These are phyloP conservation scores for Leptoxyphium fumago DNA, from an alignment of 2,329 filamentous ascomycete genomes.

Conservation along the genomic window DNA sequence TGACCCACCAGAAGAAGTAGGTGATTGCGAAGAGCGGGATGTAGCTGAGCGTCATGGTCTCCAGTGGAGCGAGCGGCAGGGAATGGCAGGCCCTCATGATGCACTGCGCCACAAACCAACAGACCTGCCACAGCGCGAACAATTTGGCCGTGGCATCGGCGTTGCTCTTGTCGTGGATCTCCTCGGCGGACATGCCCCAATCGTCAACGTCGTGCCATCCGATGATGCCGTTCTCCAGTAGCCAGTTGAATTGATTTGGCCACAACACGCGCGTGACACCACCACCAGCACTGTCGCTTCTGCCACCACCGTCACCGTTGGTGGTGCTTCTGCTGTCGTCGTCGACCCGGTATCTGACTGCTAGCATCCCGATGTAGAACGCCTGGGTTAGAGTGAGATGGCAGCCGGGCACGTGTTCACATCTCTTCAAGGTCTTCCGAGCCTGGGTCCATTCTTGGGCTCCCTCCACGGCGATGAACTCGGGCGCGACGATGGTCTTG, in stretches of 20 bases:
- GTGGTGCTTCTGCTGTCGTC: slow-evolving; percentile 5
- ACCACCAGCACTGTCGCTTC: too few relatives aligned
- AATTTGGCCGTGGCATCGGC: slow-evolving; percentile 20
- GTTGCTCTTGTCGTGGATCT: slow-evolving; percentile 21
- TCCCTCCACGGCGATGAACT: slow-evolving; percentile 21
- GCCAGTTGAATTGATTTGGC: slow-evolving; percentile 21
- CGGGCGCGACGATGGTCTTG: slow-evolving; percentile 21
- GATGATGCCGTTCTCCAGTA: slow-evolving; percentile 16
- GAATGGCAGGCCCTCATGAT: slow-evolving; percentile 18
- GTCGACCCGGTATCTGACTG: slow-evolving; percentile 16
- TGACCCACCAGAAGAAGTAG: slow-evolving; percentile 24
- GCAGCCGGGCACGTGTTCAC: slow-evolving; percentile 11
- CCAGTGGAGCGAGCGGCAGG: slow-evolving; percentile 21
- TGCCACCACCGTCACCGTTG: too few relatives aligned
- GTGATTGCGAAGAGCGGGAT: slow-evolving; percentile 22
- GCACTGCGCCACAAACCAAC: slow-evolving; percentile 20
- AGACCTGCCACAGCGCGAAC: slow-evolving; percentile 16
- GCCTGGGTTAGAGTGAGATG: slow-evolving; percentile 17
- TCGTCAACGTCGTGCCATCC: slow-evolving; percentile 14
- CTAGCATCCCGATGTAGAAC: slow-evolving; percentile 23
- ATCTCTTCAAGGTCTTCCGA: slow-evolving; percentile 15
- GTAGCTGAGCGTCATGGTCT: slow-evolving; percentile 23
- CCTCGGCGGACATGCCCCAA: slow-evolving; percentile 16
- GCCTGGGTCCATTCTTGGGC: slow-evolving; percentile 23
- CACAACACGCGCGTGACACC: slow-evolving; percentile 12